Percentiles rank a stretch among this genome's conserved stretches.
Conservation (phyloP, 441 rosid species). For the Adansonia gregorii region DNA sequence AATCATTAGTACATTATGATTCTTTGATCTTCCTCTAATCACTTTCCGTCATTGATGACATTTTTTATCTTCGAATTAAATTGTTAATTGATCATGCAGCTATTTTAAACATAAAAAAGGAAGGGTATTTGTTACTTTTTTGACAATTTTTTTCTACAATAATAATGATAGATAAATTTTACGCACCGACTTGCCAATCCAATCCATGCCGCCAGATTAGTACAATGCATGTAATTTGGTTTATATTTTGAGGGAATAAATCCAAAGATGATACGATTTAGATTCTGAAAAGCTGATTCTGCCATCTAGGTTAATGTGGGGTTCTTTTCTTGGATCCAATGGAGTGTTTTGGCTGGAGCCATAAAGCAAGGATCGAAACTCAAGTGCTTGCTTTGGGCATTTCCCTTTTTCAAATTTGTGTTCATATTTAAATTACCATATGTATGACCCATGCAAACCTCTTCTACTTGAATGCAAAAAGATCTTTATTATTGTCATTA, state of each 20-base stretch:
- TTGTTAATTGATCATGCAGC: neutral
- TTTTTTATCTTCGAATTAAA: slow-evolving; percentile 4
- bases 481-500: no score
- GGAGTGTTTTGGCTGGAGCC: neutral
- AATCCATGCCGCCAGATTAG: slow-evolving; percentile 27
- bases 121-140: slow-evolving; percentile 22
- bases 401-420: neutral
- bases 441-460: slow-evolving; percentile 13
- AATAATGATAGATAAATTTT: slow-evolving; percentile 30
- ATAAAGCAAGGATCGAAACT: neutral
- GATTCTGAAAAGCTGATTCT: slow-evolving; percentile 23
- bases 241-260: slow-evolving; percentile 28
- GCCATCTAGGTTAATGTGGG: neutral
- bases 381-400: neutral
- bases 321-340: neutral
- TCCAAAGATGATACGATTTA: slow-evolving; percentile 28
- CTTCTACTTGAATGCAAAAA: no score
- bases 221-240: neutral
- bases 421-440: neutral
- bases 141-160: slow-evolving; percentile 20
- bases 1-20: slow-evolving; percentile 37
- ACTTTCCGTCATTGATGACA: slow-evolving; percentile 40
- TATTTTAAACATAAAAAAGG: neutral
- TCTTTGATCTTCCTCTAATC: neutral
- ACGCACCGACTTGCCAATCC: slow-evolving; percentile 50